Base-by-base conservation (phyloP, 306 rosid species). In the Acacia melanoxylon region DNA sequence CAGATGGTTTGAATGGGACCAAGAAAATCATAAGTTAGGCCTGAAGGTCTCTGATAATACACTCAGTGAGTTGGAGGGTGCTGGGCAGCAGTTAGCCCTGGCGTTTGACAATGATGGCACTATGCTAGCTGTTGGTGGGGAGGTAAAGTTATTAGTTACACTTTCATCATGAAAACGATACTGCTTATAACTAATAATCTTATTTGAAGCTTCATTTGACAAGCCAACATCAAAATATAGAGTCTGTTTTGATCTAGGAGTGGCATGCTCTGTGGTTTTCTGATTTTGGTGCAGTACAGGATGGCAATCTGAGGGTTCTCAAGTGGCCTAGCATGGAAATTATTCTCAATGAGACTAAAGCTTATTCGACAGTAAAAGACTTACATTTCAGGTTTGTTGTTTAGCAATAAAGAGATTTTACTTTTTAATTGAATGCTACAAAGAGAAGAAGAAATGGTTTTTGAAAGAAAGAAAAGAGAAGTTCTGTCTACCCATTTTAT, bases 261-360 rank as follows among this genome's bases (percentile, higher is more conserved):
- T 79, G 81, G 81, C 82, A 66, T 76, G 81, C 78, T 69, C 40
- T 86, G 69, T 92, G 80, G 89, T 86, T 76, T 58, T 84, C 83
- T 85, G 67, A 72, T 83, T 86, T 91, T 91, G 88, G 74, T 95
- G 94, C 90, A 84, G 94, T 90, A 85, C 94, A 95, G 99, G 92
- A 93, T 89, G 99, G 98, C 24, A 87, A 80, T 78, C 86, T 95
- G 83, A 93, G 89, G 89, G 87, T 93, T 88, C 88, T 95, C 78
- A 90, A 93, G 91, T 95, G 97, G 98, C 97, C 99, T 68, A 91
- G 94, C 91, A 83, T 91, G 98, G 92, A 90, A 85, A 81, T 83
- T 82, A 83, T 92, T 83, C 86, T 95, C 66, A 69, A 87, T 41
- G 89, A 92, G 76, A 75, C 89, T 80, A 82, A 76, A 51, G 91